Percentiles rank a stretch among this genome's conserved stretches.
Conservation (phyloP, 441 rosid genomes). For the Adansonia rubrostipa region DNA sequence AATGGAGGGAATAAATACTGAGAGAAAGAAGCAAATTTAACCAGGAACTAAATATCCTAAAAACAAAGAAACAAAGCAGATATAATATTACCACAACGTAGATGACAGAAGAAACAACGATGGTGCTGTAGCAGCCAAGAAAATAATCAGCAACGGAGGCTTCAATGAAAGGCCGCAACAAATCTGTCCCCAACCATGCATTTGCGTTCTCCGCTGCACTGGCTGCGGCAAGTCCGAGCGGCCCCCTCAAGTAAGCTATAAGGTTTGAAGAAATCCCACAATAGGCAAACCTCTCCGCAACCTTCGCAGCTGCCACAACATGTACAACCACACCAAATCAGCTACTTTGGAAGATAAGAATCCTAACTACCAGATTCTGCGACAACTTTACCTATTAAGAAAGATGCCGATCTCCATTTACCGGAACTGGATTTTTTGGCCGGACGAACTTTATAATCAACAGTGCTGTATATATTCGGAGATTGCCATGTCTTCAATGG, state of each 20-base stretch:
- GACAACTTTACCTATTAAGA: constrained; percentile 49
- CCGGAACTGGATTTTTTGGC: constrained; percentile 55
- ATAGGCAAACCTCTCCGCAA: constrained; percentile 71
- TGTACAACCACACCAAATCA: no score
- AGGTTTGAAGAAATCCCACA: constrained; percentile 63
- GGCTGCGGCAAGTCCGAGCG: constrained; percentile 63
- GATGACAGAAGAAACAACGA: constrained; percentile 55
- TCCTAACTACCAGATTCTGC: neutral
- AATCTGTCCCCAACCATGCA: constrained; percentile 61
- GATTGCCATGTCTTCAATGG: no score
- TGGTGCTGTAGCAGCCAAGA: constrained; percentile 71
- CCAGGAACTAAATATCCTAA: neutral
- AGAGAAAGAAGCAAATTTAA: neutral
- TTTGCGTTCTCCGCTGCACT: constrained; percentile 66
- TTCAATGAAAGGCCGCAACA: constrained; percentile 59
- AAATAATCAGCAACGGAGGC: constrained; percentile 64
- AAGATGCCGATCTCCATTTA: constrained; percentile 66
- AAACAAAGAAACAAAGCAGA: neutral
- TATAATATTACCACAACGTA: constrained; percentile 49
- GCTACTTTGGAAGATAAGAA: neutral
- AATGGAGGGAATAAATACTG: neutral
- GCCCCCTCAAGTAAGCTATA: constrained; percentile 62
- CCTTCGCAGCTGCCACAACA: constrained; percentile 54
- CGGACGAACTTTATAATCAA: constrained; percentile 51
- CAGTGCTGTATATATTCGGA: neutral